Evolutionary conservation across 1,139 yeast genomes (phyloP), one percentile per base, ranked within the genome.

Genomic region (Saccharomyces pastorianus): DNA sequence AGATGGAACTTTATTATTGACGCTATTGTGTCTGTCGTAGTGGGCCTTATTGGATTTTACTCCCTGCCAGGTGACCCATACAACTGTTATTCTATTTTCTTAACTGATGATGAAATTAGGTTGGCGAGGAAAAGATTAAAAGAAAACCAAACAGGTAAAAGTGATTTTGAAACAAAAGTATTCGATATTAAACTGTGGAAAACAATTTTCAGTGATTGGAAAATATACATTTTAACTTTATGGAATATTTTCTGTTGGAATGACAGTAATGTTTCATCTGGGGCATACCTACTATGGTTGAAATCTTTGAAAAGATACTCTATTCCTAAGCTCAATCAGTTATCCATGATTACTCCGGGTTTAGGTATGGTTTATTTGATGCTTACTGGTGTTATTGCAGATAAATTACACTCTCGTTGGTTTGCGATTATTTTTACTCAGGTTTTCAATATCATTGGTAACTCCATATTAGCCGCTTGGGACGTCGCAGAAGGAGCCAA

Each of bases 1-100:
- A 77, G 83, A 70, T 85, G 90, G 89, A 80, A 83, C 70, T 85
- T 82, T 64, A 78, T 85, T 56, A 76, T 85, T 58, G 89, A 85
- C 67, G 86, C 85, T 8, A 68, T 81, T 49, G 74, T 84, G 46
- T 80, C 89, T 2, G 63, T 84, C 34, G 79, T 73, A 3, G 81
- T 85, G 53, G 89, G 86, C 13, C 28, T 85, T 26, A 68, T 82
- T 57, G 91, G n/a, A 0, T 76, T 82, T 61, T 78, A 80, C 62
- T 61, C 77, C n/a, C 73, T 84, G 59, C 93, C 93, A 2, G 91
- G 89, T 49, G 83, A 86, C 38, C 93, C 93, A 20, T 69, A 74
- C 55, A 76, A 78, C 53, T 80, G 84, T 61, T 78, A 79, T 66
- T 76, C 83, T 49, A 74, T 80, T 57, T 79, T 78, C 65, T 72